Evolutionary conservation across 2,329 filamentous ascomycete species (phyloP), one percentile per base, ranked within the genome.

Genomic region (Penicillium sp.): DNA sequence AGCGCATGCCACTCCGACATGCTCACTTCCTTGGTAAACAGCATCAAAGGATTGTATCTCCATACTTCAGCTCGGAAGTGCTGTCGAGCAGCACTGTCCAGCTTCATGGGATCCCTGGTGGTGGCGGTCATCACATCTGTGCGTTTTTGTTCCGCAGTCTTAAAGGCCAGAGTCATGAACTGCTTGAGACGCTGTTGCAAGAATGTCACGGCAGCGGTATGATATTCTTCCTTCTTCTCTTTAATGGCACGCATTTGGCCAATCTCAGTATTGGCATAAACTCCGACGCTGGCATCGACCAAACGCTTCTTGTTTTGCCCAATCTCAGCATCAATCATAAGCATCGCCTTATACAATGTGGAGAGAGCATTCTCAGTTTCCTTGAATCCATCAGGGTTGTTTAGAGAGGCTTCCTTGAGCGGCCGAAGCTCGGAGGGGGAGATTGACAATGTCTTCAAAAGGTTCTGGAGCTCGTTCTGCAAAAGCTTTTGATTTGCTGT

Each of bases 401-500:
- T 89, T 7, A 97, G 79, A 2, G 90, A 88, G 15, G 89, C 87
- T 45, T 85, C 78, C 63, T 85, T 84, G 22, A 99, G 80, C 6
- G 90, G 85, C 50, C 88, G 85, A 15, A 99, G 82, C 59, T 93
- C 87, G 40, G 85, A 79, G 1, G 84, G 79, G 4, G 91, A 92
- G 54, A 97, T 96, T 11, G 92, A 92, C 53, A 96, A 92, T 0
- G 91, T 97, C 63, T 92, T 87, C 23, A 99, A 82, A n/a, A 97
- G 80, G 31, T 88, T 89, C 70, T 95, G 87, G 1, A 99, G 82
- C 73, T 99, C 94, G 59, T 88, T 90, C 72, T 93, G 91, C 45
- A 99, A 82, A 26, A 96, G 82, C 72, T 96, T 96, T 72, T 99
- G 94, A 67, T 99, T 99, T 40, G 94, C 91, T 20, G 93, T 93